These are phyloP conservation scores for Calonectria leucothoes DNA, from an alignment of 2,329 filamentous ascomycete species.

Conservation along the genomic window DNA sequence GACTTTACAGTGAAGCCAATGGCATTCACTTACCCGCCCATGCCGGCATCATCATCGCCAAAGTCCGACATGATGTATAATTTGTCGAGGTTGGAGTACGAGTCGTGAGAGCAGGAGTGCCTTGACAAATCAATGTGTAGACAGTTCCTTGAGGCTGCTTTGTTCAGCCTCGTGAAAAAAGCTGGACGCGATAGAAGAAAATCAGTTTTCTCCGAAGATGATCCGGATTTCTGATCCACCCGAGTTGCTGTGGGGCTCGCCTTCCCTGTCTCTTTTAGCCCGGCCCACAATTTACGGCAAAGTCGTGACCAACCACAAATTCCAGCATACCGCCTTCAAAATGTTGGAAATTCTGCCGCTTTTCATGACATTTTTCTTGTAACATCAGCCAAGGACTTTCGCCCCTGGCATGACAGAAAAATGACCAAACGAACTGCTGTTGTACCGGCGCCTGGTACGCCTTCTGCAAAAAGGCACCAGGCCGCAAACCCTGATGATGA, in stretches of 20 bases:
- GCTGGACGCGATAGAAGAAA: slow-evolving; percentile 39
- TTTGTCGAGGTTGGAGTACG: slow-evolving; percentile 3
- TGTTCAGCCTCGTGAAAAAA: slow-evolving; percentile 45
- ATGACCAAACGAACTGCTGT: slow-evolving; percentile 50
- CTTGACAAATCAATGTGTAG: slow-evolving; percentile 28
- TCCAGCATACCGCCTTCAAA: slow-evolving; percentile 48
- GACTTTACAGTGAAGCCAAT: neutral
- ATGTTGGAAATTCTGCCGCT: slow-evolving; percentile 47
- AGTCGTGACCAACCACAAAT: slow-evolving; percentile 46
- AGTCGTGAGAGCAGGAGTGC: neutral
- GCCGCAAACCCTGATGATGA: slow-evolving; percentile 28
- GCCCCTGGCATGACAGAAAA: slow-evolving; percentile 33
- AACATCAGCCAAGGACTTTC: slow-evolving; percentile 7
- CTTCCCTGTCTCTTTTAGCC: slow-evolving; percentile 20
- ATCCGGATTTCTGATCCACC: slow-evolving; percentile 32
- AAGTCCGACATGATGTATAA: slow-evolving; percentile 75
- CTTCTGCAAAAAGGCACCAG: slow-evolving; percentile 42
- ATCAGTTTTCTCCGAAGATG: slow-evolving; percentile 46
- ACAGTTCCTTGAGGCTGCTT: slow-evolving; percentile 33
- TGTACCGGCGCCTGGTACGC: slow-evolving; percentile 36
- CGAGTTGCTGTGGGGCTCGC: neutral
- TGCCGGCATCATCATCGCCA: slow-evolving; percentile 73
- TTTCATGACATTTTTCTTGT: slow-evolving; percentile 20
- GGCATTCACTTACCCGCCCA: slow-evolving; percentile 62
- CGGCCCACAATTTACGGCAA: slow-evolving; percentile 23